A percentile compares a stretch with the other conserved stretches of the same genome.
Evolutionary conservation across 1,284 basidiomycete genomes (phyloP).

Genomic region (Amylostereum areolatum): DNA sequence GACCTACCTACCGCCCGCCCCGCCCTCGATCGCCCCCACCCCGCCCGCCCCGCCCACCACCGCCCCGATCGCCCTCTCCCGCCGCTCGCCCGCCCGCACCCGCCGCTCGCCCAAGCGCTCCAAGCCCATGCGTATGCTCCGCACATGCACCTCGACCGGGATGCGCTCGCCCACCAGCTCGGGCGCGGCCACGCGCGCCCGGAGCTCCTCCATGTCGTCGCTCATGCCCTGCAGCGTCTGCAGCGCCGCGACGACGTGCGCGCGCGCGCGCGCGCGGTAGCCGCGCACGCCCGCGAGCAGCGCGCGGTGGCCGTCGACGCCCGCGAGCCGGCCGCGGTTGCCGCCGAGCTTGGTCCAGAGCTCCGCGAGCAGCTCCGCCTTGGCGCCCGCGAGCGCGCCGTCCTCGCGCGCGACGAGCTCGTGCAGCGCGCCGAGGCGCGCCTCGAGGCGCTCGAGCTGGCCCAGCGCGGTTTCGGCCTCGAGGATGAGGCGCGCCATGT

Average conservation of each 20-base stretch:
- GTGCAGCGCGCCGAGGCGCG: constrained; percentile 47
- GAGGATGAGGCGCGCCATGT: constrained; percentile 50
- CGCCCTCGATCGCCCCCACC: too few species aligned
- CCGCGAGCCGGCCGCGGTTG: constrained; percentile 40
- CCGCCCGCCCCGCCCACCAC: too few species aligned
- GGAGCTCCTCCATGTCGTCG: constrained; percentile 67
- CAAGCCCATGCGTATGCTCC: constrained; percentile 57
- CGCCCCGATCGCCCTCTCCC: constrained; percentile 26
- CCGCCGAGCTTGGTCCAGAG: constrained; percentile 67
- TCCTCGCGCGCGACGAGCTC: constrained; percentile 56
- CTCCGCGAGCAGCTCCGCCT: constrained; percentile 49
- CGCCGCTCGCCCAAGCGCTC: constrained; percentile 57
- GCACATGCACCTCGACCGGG: constrained; percentile 67
- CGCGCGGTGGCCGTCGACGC: constrained; percentile 41
- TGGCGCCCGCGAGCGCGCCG: constrained; percentile 33
- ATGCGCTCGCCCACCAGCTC: constrained; percentile 49
- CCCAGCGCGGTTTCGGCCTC: constrained; percentile 52
- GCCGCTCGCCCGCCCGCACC: constrained; percentile 27
- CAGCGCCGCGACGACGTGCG: constrained; percentile 56
- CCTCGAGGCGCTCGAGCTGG: constrained; percentile 56
- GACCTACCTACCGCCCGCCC: too few species aligned
- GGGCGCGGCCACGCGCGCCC: constrained; percentile 61
- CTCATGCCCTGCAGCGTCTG: constrained; percentile 55
- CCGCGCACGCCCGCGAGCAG: constrained; percentile 47
- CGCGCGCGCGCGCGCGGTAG: constrained; percentile 53